A percentile compares a stretch with the other conserved stretches of the same genome.
Evolutionary conservation across 768 basidiomycete species (phyloP).

Genomic region (Macrocybe gigantea): DNA sequence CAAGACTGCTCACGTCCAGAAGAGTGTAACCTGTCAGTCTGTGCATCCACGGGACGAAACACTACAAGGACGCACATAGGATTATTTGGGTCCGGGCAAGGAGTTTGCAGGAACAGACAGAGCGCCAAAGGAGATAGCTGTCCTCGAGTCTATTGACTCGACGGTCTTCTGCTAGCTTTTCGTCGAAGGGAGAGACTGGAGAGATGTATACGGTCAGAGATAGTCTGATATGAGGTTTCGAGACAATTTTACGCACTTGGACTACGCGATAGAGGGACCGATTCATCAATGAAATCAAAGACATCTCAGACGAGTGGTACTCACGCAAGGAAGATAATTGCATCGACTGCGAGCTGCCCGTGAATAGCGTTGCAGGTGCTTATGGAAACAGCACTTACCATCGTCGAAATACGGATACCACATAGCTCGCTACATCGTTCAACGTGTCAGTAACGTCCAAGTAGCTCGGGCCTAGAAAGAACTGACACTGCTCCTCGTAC

Average conservation of each 20-base stretch:
- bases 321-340: slow-evolving; percentile 79
- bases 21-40: neutral
- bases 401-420: slow-evolving; percentile 85
- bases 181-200: slow-evolving; percentile 75
- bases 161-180: slow-evolving; percentile 65
- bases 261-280: slow-evolving; percentile 14
- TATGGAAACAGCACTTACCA: slow-evolving; percentile 24
- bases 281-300: slow-evolving; percentile 2
- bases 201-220: slow-evolving; percentile 1
- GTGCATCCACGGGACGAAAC: neutral
- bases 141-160: slow-evolving; percentile 73
- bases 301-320: slow-evolving; percentile 11
- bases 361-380: slow-evolving; percentile 1
- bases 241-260: slow-evolving; percentile 29
- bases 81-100: slow-evolving; percentile 54
- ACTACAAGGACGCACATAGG: slow-evolving; percentile 28
- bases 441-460: slow-evolving; percentile 5
- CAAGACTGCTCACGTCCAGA: slow-evolving; percentile 31
- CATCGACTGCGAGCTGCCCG: slow-evolving; percentile 40
- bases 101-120: slow-evolving; percentile 64
- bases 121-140: slow-evolving; percentile 69
- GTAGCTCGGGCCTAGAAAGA: slow-evolving; percentile 6
- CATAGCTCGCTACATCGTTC: slow-evolving; percentile 46
- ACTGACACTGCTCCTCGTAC: slow-evolving; percentile 61
- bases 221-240: neutral